Evolutionary conservation across 1,139 yeast genomes (phyloP).

Genomic region (Taiozyma onychis): DNA sequence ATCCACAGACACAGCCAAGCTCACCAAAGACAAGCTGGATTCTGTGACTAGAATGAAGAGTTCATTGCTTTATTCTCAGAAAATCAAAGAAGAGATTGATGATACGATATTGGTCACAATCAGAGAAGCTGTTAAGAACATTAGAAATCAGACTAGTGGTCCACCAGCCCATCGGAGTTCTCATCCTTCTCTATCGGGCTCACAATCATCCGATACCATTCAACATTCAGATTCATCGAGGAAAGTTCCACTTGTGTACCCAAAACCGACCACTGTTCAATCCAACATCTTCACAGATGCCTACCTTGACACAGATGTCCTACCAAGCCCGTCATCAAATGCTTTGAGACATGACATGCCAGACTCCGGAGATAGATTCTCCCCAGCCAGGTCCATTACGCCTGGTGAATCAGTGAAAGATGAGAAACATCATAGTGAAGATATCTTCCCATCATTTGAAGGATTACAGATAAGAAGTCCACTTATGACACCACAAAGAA

Average conservation of each 20-base stretch:
- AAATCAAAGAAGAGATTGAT: conserved; percentile 79
- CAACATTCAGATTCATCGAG: not conserved
- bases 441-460: conserved; percentile 10
- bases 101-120: conserved; percentile 61
- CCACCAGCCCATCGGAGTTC: conserved; percentile 1
- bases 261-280: conserved; percentile 24
- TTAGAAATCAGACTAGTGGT: conserved; percentile 21
- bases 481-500: conserved; percentile 44
- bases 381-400: conserved; percentile 34
- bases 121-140: conserved; percentile 42
- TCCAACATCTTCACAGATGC: conserved; percentile 36
- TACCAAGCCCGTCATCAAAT: conserved; percentile 16
- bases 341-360: conserved; percentile 3
- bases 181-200: not conserved
- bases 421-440: conserved; percentile 7
- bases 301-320: conserved; percentile 32
- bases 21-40: conserved; percentile 65
- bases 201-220: conserved; percentile 1
- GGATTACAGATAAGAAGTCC: conserved; percentile 23
- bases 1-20: conserved; percentile 59
- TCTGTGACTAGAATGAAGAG: conserved; percentile 73
- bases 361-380: conserved; percentile 20
- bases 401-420: conserved; percentile 26
- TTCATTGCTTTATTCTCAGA: conserved; percentile 71
- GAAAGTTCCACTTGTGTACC: conserved; percentile 9